Conservation (phyloP, 805 yeast genomes). For the Yarrowia bubula region DNA sequence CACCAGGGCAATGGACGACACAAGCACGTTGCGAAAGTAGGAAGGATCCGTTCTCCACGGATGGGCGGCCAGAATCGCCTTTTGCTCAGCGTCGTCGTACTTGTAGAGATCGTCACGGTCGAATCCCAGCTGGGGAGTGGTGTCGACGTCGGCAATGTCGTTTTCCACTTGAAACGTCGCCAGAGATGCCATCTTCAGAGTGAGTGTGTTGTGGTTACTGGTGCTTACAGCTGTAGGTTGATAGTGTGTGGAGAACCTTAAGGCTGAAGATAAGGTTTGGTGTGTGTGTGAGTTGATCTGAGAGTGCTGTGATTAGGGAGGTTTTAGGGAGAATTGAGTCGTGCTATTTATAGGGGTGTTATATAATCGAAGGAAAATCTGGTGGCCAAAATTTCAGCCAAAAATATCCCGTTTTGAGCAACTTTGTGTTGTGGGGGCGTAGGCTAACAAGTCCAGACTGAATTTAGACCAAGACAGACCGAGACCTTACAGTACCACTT, state of each 20-base stretch:
- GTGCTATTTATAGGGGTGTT: too few relatives aligned
- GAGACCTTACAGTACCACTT: too few relatives aligned
- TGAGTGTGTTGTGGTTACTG: background rate
- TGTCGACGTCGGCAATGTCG: slow-evolving; percentile 31
- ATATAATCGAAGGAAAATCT: too few relatives aligned
- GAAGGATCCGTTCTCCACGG: slow-evolving; percentile 51
- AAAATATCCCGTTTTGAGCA: too few relatives aligned
- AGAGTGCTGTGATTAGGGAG: too few relatives aligned
- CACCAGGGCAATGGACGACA: slow-evolving; percentile 69
- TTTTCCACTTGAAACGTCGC: slow-evolving; percentile 37
- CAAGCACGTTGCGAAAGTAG: slow-evolving; percentile 59
- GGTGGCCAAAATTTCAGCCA: too few relatives aligned
- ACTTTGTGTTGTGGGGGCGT: too few relatives aligned
- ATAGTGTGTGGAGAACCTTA: background rate
- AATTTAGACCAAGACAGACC: too few relatives aligned
- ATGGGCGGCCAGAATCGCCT: slow-evolving; percentile 31
- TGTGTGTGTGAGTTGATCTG: background rate
- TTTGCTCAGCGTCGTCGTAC: slow-evolving; percentile 37
- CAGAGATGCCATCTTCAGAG: slow-evolving; percentile 8
- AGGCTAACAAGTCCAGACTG: too few relatives aligned
- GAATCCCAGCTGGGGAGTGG: background rate
- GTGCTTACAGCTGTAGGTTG: background rate
- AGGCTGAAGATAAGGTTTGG: background rate
- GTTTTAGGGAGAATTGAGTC: too few relatives aligned
- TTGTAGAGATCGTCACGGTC: slow-evolving; percentile 33